Evolutionary conservation across 805 yeast genomes (phyloP), one percentile per base, ranked within the genome.

Genomic region (Candida lessepsii): DNA sequence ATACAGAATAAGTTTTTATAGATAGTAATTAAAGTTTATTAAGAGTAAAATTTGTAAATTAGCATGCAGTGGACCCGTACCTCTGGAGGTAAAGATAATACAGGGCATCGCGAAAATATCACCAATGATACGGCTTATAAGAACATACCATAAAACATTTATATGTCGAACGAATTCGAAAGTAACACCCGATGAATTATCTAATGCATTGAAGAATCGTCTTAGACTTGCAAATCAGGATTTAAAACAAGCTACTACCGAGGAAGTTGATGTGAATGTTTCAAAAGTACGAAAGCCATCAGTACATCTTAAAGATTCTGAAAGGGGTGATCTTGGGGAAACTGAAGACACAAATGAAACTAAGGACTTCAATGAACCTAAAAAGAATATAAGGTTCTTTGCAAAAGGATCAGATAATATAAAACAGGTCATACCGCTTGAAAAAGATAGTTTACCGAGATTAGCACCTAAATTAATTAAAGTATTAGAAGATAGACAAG

Each of bases 401-500:
- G 4, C 25, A 19, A 27, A 36, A 8, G 40, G 40, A 5, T 23
- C 27, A 9, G 33, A 39, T 14, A 35, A 32, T 11, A 18, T 54
- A 7, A 25, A 43, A 20, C 54, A 48, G 32, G 45, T 50, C 1
- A 29, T 26, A 11, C 31, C 44, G 7, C 52, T 60, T 10, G 53
- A 58, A 10, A 46, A 44, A 6, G 45, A 47, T 6, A 49, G 57
- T 19, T 57, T 82, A 37, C 90, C 96, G 0, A 54, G 49, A 13
- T 61, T 91, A 27, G 75, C 80, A 8, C 88, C 85, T 51, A 75
- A 74, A 36, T 70, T 93, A 14, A 83, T 84, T 26, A 65, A 84
- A 29, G 89, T 84, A 0, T 61, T 91, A 9, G 86, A 84, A 56
- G 80, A 83, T 21, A 96, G 96, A 0, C 57, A 95, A 75, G 82